These are phyloP conservation scores for Peronospora destructor DNA, from an alignment of 352 stramenopile genomes.

Conservation along the genomic window DNA sequence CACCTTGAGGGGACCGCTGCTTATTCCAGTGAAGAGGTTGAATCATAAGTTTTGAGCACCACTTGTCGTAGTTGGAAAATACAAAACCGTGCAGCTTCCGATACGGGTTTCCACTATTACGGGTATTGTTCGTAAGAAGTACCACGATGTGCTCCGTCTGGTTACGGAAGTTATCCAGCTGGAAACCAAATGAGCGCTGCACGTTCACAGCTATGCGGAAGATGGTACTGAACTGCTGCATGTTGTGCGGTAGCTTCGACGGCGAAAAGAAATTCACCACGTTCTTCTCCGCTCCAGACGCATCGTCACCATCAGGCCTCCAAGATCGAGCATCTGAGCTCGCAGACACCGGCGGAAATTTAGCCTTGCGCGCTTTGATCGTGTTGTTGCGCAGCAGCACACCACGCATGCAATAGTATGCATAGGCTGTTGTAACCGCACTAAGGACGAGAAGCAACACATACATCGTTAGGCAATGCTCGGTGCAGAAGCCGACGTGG, in stretches of 20 bases:
- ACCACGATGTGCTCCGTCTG: conserved; percentile 97
- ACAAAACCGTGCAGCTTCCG: conserved; percentile 74
- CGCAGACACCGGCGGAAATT: conserved; percentile 55
- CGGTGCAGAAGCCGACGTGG: conserved; percentile 46
- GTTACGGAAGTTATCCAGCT: conserved; percentile 88
- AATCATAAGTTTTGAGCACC: conserved; percentile 82
- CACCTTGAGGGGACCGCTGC: conserved; percentile 58
- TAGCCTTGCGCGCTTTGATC: conserved; percentile 29
- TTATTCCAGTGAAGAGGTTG: conserved; percentile 65
- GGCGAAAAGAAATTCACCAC: conserved; percentile 81
- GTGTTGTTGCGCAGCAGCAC: conserved; percentile 26
- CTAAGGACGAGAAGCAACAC: conserved; percentile 40
- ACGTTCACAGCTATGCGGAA: conserved; percentile 81
- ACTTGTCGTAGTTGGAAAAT: conserved; percentile 87
- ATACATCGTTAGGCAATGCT: conserved; percentile 62
- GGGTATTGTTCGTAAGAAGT: conserved; percentile 89
- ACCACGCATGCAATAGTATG: conserved; percentile 41
- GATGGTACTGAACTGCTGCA: conserved; percentile 81
- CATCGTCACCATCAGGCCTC: conserved; percentile 34
- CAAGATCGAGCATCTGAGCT: conserved; percentile 75
- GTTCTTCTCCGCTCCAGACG: conserved; percentile 28
- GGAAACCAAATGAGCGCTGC: conserved; percentile 80
- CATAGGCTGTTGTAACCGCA: conserved; percentile 29
- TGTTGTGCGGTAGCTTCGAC: conserved; percentile 56
- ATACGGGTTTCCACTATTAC: conserved; percentile 73